A percentile compares a stretch with the other conserved stretches of the same genome.
These are phyloP conservation scores for Paramyrothecium sp. DNA, from an alignment of 2,329 filamentous ascomycete genomes.

Conservation along the genomic window DNA sequence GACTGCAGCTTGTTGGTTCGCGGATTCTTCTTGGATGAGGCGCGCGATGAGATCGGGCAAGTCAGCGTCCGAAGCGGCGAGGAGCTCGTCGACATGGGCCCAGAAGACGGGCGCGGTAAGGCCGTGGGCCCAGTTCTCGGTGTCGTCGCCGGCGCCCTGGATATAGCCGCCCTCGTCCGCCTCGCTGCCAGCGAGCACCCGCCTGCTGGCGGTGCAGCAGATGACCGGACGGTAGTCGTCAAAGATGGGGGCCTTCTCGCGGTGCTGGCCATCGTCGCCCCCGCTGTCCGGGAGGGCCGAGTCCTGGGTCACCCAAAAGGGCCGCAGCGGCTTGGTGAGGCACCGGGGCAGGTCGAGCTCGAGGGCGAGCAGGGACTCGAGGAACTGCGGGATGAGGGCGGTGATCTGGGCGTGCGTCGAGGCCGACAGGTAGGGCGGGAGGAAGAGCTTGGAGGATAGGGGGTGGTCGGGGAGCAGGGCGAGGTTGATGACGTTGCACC, in stretches of 20 bases:
- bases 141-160: conserved; percentile 92
- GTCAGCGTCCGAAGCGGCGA: conserved; percentile 65
- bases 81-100: conserved; percentile 60
- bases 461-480: conserved; percentile 65
- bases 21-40: conserved; percentile 35
- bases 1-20: conserved; percentile 8
- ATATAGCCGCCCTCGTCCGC: conserved; percentile 68
- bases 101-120: conserved; percentile 81
- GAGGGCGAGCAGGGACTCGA: conserved; percentile 51
- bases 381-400: conserved; percentile 54
- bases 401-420: conserved; percentile 76
- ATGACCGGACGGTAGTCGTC: conserved; percentile 69
- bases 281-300: conserved; percentile 43
- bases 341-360: conserved; percentile 53
- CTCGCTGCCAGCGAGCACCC: conserved; percentile 63
- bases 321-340: conserved; percentile 70
- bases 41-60: conserved; percentile 47
- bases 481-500: conserved; percentile 84
- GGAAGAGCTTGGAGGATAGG: conserved; percentile 55
- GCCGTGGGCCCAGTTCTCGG: conserved; percentile 85
- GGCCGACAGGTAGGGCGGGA: conserved; percentile 71
- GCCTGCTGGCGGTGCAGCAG: conserved; percentile 80
- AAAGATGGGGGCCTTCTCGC: conserved; percentile 36
- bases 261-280: conserved; percentile 10
- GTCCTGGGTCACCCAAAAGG: conserved; percentile 77